Evolutionary conservation across 176 grass and related monocot genomes (phyloP), one percentile per base, ranked within the genome.

Genomic region (Carex kokanica): DNA sequence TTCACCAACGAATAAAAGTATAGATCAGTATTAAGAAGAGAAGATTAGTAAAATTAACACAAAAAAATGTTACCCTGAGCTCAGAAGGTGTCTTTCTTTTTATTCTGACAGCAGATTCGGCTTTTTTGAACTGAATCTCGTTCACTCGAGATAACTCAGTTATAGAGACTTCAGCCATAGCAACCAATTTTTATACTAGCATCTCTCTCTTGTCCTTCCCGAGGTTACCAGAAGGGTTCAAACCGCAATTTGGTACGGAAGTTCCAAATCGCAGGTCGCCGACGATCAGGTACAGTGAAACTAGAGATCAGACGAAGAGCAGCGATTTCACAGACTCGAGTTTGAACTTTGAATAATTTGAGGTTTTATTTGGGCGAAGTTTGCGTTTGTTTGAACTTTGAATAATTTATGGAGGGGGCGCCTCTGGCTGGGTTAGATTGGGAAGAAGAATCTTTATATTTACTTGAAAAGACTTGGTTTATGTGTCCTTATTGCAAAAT

Each of bases 21-120:
- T 23, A 45, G 8, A 56, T 8, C 16, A 17, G 3, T 57, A 11
- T 40, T 20, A 63, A 14, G 6, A 43, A 61, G 5, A 61, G 34
- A 45, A 64, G 1, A 45, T 73, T 53, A 69, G 3, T 38, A 32
- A 87, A 79, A 23, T 14, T n/a, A 23, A 18, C 8, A 24, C 52
- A 67, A 47, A 29, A 18, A 24, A 54, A 47, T 18, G 32, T 91
- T 89, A 94, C 94, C 53, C 94, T 88, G 5, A 97, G 88, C 53
- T 97, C 88, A 0, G 88, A 97, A 21, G 94, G 94, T 0, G 94
- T 97, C 90, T 97, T 97, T 78, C 94, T 87, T 88, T 97, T 97
- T 88, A 90, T 92, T 67, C 83, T 90, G 8, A 71, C 82, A 68
- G 73, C 63, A 54, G 29, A 60, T 6, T 40, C 18, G 0, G 68